Conservation (phyloP, 805 yeast species). For the Nakazawaea ambrosiae region DNA sequence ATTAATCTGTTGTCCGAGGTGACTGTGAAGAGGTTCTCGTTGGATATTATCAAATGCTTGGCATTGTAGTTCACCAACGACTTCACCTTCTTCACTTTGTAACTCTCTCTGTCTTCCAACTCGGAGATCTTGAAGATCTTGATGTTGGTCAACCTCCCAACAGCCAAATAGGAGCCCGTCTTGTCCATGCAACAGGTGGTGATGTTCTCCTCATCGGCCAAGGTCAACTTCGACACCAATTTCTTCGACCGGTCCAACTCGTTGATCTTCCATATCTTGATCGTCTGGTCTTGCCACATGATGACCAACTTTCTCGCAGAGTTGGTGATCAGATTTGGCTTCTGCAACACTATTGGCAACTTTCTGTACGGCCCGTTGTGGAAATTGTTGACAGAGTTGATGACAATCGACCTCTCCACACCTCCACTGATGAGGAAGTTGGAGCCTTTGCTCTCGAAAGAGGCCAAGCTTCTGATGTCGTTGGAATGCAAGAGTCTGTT, state of each 20-base stretch:
- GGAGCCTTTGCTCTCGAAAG: constrained; percentile 61
- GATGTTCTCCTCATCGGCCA: constrained; percentile 77
- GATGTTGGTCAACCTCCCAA: constrained; percentile 61
- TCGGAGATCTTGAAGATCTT: constrained; percentile 62
- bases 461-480: constrained; percentile 73
- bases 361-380: constrained; percentile 66
- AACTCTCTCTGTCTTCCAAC: constrained; percentile 19
- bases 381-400: constrained; percentile 62
- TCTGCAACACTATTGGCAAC: constrained; percentile 55
- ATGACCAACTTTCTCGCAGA: constrained; percentile 44
- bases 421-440: constrained; percentile 78
- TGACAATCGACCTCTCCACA: constrained; percentile 63
- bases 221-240: constrained; percentile 56
- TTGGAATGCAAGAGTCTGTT: constrained; percentile 79
- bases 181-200: constrained; percentile 58
- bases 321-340: constrained; percentile 44
- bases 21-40: constrained; percentile 36
- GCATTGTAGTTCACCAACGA: constrained; percentile 47
- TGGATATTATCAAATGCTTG: constrained; percentile 40
- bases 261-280: constrained; percentile 71
- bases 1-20: constrained; percentile 26
- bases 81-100: constrained; percentile 47
- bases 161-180: constrained; percentile 60
- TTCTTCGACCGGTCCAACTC: constrained; percentile 34
- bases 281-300: constrained; percentile 76